A percentile compares a stretch with the other conserved stretches of the same genome.
phyloP scores from a whole-genome alignment of 306 rosid genomes.

The Glycine tomentella region DNA sequence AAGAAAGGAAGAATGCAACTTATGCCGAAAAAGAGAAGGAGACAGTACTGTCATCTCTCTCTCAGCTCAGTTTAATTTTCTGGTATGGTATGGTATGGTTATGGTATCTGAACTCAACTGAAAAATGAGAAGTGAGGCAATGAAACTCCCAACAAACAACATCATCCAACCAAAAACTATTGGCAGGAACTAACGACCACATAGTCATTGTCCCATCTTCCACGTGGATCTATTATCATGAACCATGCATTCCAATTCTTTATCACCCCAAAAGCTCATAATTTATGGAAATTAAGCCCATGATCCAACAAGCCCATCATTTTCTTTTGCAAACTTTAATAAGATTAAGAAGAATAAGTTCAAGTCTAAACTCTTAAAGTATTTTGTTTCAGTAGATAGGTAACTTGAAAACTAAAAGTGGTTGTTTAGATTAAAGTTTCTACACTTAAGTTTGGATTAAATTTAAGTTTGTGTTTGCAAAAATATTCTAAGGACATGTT shows the following conservation, averaged over 20 bases:
- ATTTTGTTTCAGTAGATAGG: no score
- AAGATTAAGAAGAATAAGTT: no score
- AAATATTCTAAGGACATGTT: no score
- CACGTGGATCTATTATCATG: conserved; percentile 35
- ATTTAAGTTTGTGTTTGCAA: no score
- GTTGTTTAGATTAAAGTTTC: no score
- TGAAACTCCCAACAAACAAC: not conserved
- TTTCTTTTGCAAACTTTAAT: no score
- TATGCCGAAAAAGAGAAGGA: conserved; percentile 62
- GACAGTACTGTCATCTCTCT: conserved; percentile 67
- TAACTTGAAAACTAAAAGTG: no score
- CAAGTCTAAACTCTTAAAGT: no score
- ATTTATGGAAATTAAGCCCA: not conserved
- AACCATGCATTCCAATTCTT: not conserved
- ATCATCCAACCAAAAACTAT: conserved; percentile 33
- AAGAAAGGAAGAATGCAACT: conserved; percentile 71
- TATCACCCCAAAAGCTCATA: conserved; percentile 7
- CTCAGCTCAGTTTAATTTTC: conserved; percentile 29
- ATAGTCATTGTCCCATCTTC: conserved; percentile 39
- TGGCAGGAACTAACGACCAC: conserved; percentile 41
- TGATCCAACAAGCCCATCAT: not conserved
- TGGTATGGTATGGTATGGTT: no score
- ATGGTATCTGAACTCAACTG: not conserved
- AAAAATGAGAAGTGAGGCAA: conserved; percentile 31
- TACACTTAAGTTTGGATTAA: no score